Base-by-base conservation (phyloP, 2,329 filamentous ascomycete species). In the Pyrenophora tritici-repentis region DNA sequence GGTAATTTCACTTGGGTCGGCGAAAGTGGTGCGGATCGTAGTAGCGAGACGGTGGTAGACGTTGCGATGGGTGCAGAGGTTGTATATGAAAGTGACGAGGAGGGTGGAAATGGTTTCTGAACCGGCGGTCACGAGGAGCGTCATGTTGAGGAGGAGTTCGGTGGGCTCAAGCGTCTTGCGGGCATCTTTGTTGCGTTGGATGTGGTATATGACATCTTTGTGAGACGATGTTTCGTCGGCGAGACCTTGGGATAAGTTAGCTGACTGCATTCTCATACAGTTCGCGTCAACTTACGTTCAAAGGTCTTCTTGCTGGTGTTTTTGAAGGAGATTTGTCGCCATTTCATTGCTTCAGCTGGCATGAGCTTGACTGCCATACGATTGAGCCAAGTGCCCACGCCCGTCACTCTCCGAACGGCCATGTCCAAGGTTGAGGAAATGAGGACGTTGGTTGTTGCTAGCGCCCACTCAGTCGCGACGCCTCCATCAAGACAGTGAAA, bases 71-170 rank as follows among this genome's bases (percentile, higher is more conserved):
- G 12, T 35, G 22, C 42, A 31, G 16, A 44, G 42, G 10, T n/a
- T 13, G 14, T 29, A 37, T 14, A 20, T n/a, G 20, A 44, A 29
- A 12, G 22, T 29, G 6, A 29, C 22, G 22, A 37, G 42, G 10
- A 29, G 22, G 6, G 12, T 31, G 7, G 42, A 44, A 17, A 12
- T 44, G 1, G 42, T 44, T 37, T 44, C 42, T 33, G 42, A 44
- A 20, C 42, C 42, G 8, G 33, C 33, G 12, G 14, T 16, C 14
- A 44, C 16, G 22, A 37, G 22, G 7, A 36, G 33, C 3, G 17
- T 29, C 42, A 44, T 44, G 22, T 44, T 29, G 14, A 44, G 42
- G 9, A 31, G 10, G n/a, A 44, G 20, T 17, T 44, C 42, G 6
- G 42, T 44, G n/a, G 42, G 33, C 4, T 34, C 13, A 1, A 44